Evolutionary conservation across 169 alveolate species (phyloP).

Genomic region (Eimeria acervulina): DNA sequence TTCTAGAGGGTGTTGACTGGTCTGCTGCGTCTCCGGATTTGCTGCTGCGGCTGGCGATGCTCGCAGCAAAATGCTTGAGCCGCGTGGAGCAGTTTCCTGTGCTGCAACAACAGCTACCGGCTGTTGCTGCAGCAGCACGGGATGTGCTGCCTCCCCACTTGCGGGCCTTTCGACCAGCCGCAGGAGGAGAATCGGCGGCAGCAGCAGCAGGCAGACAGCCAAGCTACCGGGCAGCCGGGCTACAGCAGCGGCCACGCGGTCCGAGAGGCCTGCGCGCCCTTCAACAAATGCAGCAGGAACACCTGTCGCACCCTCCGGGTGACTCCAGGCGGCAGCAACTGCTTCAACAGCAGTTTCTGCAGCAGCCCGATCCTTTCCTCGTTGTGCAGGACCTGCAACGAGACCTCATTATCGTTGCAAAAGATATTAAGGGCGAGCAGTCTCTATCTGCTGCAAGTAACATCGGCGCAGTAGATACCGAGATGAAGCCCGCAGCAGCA

Average conservation of each 20-base stretch:
- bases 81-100: conserved; percentile 34
- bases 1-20: conserved; percentile 69
- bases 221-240: background rate
- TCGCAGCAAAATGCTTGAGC: conserved; percentile 66
- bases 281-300: conserved; percentile 29
- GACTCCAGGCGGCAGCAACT: conserved; percentile 34
- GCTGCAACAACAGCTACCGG: conserved; percentile 37
- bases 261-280: conserved; percentile 4
- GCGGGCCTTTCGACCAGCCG: conserved; percentile 58
- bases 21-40: conserved; percentile 29
- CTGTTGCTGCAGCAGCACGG: conserved; percentile 33
- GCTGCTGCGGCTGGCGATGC: conserved; percentile 77
- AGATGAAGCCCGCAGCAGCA: background rate
- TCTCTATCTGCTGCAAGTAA: background rate
- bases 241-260: conserved; percentile 51
- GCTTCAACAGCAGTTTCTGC: conserved; percentile 58
- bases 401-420: conserved; percentile 31
- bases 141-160: conserved; percentile 76
- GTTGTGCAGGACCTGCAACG: conserved; percentile 55
- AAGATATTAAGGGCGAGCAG: conserved; percentile 21
- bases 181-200: background rate
- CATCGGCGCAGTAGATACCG: background rate
- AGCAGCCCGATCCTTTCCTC: conserved; percentile 55
- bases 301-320: conserved; percentile 29
- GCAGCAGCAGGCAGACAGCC: conserved; percentile 24